Percentiles rank a stretch among this genome's conserved stretches.
phyloP scores from a whole-genome alignment of 805 yeast species.

The Candida hungchunana region DNA sequence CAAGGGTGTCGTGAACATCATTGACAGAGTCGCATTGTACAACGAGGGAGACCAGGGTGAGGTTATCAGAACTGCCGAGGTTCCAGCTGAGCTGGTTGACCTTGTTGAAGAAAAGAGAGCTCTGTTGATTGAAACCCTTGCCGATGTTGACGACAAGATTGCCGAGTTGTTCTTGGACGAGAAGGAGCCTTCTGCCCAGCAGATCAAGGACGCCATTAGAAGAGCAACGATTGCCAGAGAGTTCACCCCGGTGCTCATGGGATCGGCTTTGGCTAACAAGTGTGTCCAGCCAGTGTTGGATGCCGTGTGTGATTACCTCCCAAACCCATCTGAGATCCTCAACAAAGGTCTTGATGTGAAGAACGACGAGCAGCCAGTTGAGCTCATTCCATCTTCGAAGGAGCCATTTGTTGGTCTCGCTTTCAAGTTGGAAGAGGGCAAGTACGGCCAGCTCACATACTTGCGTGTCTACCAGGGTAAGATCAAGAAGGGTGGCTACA shows the following conservation, averaged over 20 bases:
- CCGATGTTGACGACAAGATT: conserved; percentile 97
- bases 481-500: conserved; percentile 83
- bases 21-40: conserved; percentile 81
- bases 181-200: conserved; percentile 76
- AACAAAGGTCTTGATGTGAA: conserved; percentile 83
- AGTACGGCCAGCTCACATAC: conserved; percentile 95
- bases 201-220: conserved; percentile 86
- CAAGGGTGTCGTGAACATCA: conserved; percentile 86
- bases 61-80: conserved; percentile 53
- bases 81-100: conserved; percentile 78
- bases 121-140: conserved; percentile 83
- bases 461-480: conserved; percentile 96
- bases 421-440: conserved; percentile 98
- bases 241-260: conserved; percentile 99
- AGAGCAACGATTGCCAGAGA: conserved; percentile 92
- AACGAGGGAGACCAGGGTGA: conserved; percentile 93
- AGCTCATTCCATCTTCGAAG: conserved; percentile 63
- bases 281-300: conserved; percentile 95
- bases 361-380: conserved; percentile 61
- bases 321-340: conserved; percentile 90
- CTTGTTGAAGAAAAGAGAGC: conserved; percentile 89
- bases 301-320: conserved; percentile 92
- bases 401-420: conserved; percentile 94
- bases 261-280: conserved; percentile 94
- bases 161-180: conserved; percentile 93